phyloP scores from a whole-genome alignment of 1,139 yeast genomes.

The Scheffersomyces quercinus region DNA sequence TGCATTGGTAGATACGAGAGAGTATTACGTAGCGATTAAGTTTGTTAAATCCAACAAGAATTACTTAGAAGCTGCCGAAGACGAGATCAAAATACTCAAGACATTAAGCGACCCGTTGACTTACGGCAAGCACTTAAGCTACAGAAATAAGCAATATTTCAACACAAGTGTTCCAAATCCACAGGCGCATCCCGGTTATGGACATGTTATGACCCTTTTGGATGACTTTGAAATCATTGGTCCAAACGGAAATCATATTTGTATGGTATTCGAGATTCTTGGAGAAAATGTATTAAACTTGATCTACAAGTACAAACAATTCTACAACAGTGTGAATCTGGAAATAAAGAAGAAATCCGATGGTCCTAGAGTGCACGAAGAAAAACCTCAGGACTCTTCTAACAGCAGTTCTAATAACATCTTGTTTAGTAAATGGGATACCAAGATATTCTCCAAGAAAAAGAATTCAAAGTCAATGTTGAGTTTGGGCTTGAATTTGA shows the following conservation, averaged over 20 bases:
- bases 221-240: constrained; percentile 71
- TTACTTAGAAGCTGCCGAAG: constrained; percentile 83
- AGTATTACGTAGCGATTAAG: constrained; percentile 75
- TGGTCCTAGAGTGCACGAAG: constrained; percentile 1
- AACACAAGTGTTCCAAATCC: constrained; percentile 33
- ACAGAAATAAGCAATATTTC: constrained; percentile 8
- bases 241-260: constrained; percentile 75
- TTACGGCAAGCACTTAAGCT: constrained; percentile 9
- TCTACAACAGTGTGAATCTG: constrained; percentile 9
- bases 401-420: constrained; percentile 5
- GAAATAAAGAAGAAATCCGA: constrained; percentile 7
- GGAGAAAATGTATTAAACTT: constrained; percentile 80
- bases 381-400: background rate
- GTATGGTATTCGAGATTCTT: constrained; percentile 86
- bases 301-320: constrained; percentile 62
- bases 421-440: constrained; percentile 24
- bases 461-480: constrained; percentile 26
- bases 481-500: constrained; percentile 23
- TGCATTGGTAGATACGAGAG: constrained; percentile 39
- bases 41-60: constrained; percentile 77
- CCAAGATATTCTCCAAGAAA: constrained; percentile 16
- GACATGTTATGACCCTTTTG: constrained; percentile 61
- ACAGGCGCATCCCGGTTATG: constrained; percentile 62
- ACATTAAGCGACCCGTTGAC: constrained; percentile 35
- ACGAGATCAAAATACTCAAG: constrained; percentile 69